phyloP scores from a whole-genome alignment of 2,329 filamentous ascomycete genomes.

The Sodiomyces alkalinus region DNA sequence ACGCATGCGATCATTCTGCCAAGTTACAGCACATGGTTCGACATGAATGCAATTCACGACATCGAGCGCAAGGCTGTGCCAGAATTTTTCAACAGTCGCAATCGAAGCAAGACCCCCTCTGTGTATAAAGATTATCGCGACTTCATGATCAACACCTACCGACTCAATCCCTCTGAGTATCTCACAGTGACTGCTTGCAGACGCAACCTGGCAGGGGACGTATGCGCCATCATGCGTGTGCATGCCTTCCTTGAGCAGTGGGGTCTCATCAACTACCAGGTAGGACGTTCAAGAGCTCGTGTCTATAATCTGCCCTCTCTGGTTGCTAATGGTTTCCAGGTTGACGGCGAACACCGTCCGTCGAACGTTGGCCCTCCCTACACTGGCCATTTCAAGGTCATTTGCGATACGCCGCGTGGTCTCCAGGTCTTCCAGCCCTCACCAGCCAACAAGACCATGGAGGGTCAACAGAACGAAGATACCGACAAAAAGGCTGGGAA shows the following conservation, averaged over 20 bases:
- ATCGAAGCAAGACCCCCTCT: slow-evolving; percentile 91
- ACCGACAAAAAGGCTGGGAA: slow-evolving; percentile 64
- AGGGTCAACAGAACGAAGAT: slow-evolving; percentile 43
- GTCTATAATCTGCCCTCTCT: not conserved
- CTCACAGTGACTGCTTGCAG: slow-evolving; percentile 93
- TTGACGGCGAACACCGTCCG: slow-evolving; percentile 87
- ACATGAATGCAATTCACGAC: slow-evolving; percentile 84
- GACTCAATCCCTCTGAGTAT: slow-evolving; percentile 89
- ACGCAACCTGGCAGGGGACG: slow-evolving; percentile 87
- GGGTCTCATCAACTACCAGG: slow-evolving; percentile 98
- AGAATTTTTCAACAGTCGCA: slow-evolving; percentile 97
- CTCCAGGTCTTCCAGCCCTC: slow-evolving; percentile 91
- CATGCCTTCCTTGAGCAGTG: slow-evolving; percentile 97
- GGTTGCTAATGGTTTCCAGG: slow-evolving; percentile 36
- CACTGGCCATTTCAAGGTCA: slow-evolving; percentile 92
- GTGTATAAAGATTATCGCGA: slow-evolving; percentile 99
- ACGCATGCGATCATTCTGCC: slow-evolving; percentile 92
- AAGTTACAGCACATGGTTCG: slow-evolving; percentile 97
- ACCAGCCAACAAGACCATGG: slow-evolving; percentile 52
- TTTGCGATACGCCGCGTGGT: slow-evolving; percentile 87
- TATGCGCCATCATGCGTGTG: slow-evolving; percentile 97
- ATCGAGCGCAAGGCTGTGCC: slow-evolving; percentile 90
- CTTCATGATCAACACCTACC: slow-evolving; percentile 99
- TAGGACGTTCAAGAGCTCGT: slow-evolving; percentile 22
- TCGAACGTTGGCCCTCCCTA: slow-evolving; percentile 94